Base-by-base conservation (phyloP, 345 rosid genomes). In the Hevea brasiliensis region DNA sequence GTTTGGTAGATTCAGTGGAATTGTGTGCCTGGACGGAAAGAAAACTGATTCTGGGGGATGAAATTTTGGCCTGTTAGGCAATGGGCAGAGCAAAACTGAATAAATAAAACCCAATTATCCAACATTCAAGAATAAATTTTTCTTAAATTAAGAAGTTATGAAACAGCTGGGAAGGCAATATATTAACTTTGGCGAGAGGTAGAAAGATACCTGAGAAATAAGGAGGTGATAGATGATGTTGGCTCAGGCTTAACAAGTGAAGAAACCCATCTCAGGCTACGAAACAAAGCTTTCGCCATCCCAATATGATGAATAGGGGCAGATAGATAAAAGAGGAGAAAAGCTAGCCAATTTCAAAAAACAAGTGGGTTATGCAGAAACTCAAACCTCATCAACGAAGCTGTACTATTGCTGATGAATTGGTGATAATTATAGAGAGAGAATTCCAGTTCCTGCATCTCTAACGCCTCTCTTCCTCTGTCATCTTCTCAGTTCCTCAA, bases 201-300 rank as follows among this genome's bases (percentile, higher is more conserved):
- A 73, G 20, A 73, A 0, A 35, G 63, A n/a, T 61, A 77, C 81
- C 76, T 72, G 67, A 73, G 40, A 18, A 61, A 62, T 7, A 44
- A 70, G 21, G 11, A 42, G 21, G 10, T 42, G 61, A 53, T n/a
- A 54, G 70, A 66, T 15, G 57, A 11, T 20, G 62, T 60, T 37
- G 51, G 4, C n/a, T n/a, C n/a, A 32, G 37, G 63, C 70, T 73
- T 73, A 61, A 61, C 65, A 53, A 73, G 67, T 56, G 67, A 63
- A 37, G 71, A 62, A 29, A 74, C 74, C 44, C 61, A 68, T 62
- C 48, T 47, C 42, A 73, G 58, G 76, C 56, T 41, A 29, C 35
- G 47, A 45, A 67, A 54, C 27, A 77, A n/a, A 55, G 65, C 59
- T 32, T 23, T 70, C 18, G 74, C 79, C 79, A 76, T 76, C 51